phyloP scores from a whole-genome alignment of 2,329 filamentous ascomycete species.

The Magnaporthales sp. region DNA sequence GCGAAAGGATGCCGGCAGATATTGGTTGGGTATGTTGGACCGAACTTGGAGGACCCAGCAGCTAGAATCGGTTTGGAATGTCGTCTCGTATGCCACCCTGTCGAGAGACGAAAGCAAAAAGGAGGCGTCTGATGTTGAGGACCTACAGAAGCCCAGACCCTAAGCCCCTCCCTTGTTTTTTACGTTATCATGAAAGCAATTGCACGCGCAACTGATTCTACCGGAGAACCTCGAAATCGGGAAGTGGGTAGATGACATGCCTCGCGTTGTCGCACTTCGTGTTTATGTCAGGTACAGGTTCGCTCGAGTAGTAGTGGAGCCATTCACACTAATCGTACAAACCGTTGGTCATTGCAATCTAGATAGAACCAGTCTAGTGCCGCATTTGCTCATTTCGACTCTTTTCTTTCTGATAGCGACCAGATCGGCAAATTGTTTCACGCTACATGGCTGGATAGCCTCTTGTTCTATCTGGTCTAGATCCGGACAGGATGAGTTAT shows the following conservation, averaged over 20 bases:
- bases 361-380: no score
- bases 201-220: no score
- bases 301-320: no score
- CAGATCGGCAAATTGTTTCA: not conserved
- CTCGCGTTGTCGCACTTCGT: no score
- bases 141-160: not conserved
- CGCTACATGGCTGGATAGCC: not conserved
- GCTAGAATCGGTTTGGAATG: not conserved
- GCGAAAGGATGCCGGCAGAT: not conserved
- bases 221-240: no score
- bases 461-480: not conserved
- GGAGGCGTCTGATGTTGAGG: not conserved
- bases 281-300: no score
- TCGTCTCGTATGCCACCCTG: not conserved
- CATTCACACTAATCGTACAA: not conserved
- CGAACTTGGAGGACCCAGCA: not conserved
- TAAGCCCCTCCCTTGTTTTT: no score
- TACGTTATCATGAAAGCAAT: no score
- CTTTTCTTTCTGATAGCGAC: not conserved
- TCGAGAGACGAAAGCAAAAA: no score
- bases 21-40: not conserved
- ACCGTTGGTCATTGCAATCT: not conserved
- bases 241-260: no score
- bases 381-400: no score
- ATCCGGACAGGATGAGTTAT: not conserved